Base-by-base conservation (phyloP, 2,329 filamentous ascomycete genomes). In the Aureobasidium vineae region DNA sequence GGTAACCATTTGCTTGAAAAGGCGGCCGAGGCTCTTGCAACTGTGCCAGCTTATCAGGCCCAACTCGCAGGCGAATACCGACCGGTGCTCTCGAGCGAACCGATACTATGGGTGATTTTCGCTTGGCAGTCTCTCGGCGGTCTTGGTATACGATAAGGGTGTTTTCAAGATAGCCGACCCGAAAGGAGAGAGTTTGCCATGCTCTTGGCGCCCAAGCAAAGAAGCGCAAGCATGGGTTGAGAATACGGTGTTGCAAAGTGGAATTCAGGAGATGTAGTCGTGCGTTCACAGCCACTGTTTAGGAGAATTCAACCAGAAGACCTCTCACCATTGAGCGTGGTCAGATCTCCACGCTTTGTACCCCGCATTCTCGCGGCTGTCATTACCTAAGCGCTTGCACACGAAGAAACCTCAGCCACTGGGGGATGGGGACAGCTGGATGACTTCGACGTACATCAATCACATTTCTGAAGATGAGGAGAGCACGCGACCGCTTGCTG, bases 61-160 rank as follows among this genome's bases (percentile, higher is more conserved):
- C 33, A 63, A 40, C 16, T 50, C 57, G 43, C 43, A n/a, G 57
- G 57, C 31, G n/a, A 61, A 61, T 11, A 50, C 19, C 43, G 21
- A 38, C 10, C 33, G 33, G 33, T 47, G 26, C 47, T 43, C 16
- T 26, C 15, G 21, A 41, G 23, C 16, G 56, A 23, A 45, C 52
- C 52, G 53, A 28, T 16, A 19, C 53, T 40, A 36, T 40, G 36
- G 52, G 33, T 21, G 15, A 23, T 21, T 11, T 56, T 26, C 47
- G 31, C 52, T 40, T 23, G 52, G 52, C 33, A 23, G 23, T n/a
- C 23, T 56, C n/a, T n/a, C n/a, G n/a, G n/a, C n/a, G n/a, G n/a
- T 36, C 57, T 61, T 61, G 43, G 57, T 61, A 49, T 26, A n/a
- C n/a, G 50, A 59, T 59, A 59, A 59, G 54, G 10, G 16, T 19